Base-by-base conservation (phyloP, 345 rosid genomes). In the Salix udensis region DNA sequence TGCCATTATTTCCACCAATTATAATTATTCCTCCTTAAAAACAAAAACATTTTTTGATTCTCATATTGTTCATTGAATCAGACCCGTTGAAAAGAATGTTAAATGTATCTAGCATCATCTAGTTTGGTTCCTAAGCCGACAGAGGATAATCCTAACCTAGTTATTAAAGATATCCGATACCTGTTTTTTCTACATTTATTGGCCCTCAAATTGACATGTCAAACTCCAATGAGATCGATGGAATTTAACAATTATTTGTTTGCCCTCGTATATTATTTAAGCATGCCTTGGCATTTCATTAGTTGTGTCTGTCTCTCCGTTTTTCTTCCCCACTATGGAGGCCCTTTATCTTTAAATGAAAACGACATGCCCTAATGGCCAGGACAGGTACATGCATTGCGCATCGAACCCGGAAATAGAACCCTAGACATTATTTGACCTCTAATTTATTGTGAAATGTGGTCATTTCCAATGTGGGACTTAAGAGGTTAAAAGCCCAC, bases 331-430 rank as follows among this genome's bases (percentile, higher is more conserved):
- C 31, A 21, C 16, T 44, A 46, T 65, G 2, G 6, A 37, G 76
- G 65, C 58, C 31, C 58, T 23, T 11, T 69, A 28, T 36, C 36
- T 75, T 36, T 16, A 67, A 19, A 52, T 76, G 73, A 76, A 67
- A 75, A 55, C 12, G 73, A 55, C 78, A 24, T 11, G 67, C 67
- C 65, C 52, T 67, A 1, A 65, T 53, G 37, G 37, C 21, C 28
- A 16, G 67, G 72, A 53, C 73, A 58, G 42, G 3, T 26, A 40
- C 68, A 39, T 75, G 30, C 73, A 53, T 5, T 75, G 67, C 73
- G 65, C 70, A 40, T 55, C 3, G 73, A 30, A 46, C 31, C 34
- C 7, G 23, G 21, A 30, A 48, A 10, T 5, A 36, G 8, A 1
- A 19, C 61, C 52, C 16, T 13, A 6, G 7, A 7, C 46, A 13